Percentiles rank a stretch among this genome's conserved stretches.
Evolutionary conservation across 345 rosid species (phyloP).

Genomic region (Abelmoschus esculentus): DNA sequence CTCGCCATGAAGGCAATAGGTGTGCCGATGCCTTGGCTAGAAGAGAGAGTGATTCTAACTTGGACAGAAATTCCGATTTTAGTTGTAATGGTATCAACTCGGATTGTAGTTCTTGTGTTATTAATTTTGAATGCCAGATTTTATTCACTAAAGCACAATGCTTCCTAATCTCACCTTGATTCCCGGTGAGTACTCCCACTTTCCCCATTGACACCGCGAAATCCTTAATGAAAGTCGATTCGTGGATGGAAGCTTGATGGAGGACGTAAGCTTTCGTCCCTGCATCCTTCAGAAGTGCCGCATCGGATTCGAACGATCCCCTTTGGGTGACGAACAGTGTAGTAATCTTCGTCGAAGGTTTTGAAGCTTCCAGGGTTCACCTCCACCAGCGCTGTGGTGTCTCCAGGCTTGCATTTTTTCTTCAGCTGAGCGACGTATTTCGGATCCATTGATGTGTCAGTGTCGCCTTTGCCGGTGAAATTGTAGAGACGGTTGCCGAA

Average conservation of each 20-base stretch:
- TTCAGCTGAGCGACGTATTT: constrained; percentile 35
- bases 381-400: constrained; percentile 20
- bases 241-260: constrained; percentile 23
- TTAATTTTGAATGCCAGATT: too few species aligned
- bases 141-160: constrained; percentile 28
- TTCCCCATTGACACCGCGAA: constrained; percentile 53
- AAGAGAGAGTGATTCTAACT: too few species aligned
- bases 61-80: too few species aligned
- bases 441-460: constrained; percentile 49
- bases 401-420: constrained; percentile 39
- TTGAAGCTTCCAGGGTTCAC: constrained; percentile 66
- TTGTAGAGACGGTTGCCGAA: constrained; percentile 40
- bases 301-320: constrained; percentile 54
- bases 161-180: constrained; percentile 46
- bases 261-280: constrained; percentile 28
- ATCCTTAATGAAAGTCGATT: constrained; percentile 32
- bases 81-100: too few species aligned
- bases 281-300: constrained; percentile 42
- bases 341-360: constrained; percentile 45
- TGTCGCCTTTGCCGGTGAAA: constrained; percentile 51
- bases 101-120: too few species aligned
- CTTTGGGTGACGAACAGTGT: constrained; percentile 30
- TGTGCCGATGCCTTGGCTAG: too few species aligned
- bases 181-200: constrained; percentile 38
- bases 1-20: too few species aligned